phyloP scores from a whole-genome alignment of 2,329 filamentous ascomycete genomes.

The Diplodia sapinea region DNA sequence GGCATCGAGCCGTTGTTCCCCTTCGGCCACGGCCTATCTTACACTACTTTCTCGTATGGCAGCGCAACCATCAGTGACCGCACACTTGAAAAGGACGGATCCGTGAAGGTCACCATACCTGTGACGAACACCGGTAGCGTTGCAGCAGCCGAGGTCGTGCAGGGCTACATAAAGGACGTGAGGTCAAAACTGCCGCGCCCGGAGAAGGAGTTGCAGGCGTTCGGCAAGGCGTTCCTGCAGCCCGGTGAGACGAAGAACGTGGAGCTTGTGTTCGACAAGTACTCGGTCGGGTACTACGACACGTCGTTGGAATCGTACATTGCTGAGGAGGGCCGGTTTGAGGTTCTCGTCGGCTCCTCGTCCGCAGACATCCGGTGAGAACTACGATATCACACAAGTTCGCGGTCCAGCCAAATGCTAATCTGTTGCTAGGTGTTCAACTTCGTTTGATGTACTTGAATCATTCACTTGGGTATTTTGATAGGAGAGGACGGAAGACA shows the following conservation, averaged over 20 bases:
- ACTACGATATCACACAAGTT: background rate
- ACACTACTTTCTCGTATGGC: constrained; percentile 73
- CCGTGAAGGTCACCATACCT: constrained; percentile 55
- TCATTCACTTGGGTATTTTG: constrained; percentile 71
- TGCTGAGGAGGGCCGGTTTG: constrained; percentile 68
- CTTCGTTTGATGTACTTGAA: constrained; percentile 65
- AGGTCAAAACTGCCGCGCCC: constrained; percentile 68
- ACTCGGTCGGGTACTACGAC: constrained; percentile 66
- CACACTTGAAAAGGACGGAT: constrained; percentile 9
- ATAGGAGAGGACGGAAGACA: background rate
- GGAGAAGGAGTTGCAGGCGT: constrained; percentile 73
- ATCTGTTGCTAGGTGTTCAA: background rate
- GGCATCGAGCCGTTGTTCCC: constrained; percentile 65
- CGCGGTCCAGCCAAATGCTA: background rate
- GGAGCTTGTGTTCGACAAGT: constrained; percentile 49
- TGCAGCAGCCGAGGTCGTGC: constrained; percentile 68
- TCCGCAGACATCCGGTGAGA: constrained; percentile 68
- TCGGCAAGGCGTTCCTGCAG: constrained; percentile 55
- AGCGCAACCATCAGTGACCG: constrained; percentile 32
- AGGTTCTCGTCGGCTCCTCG: constrained; percentile 66
- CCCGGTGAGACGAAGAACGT: constrained; percentile 47
- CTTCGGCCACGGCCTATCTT: constrained; percentile 80
- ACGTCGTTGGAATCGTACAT: constrained; percentile 65
- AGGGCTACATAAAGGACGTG: constrained; percentile 70
- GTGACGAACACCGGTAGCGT: constrained; percentile 64